phyloP scores from a whole-genome alignment of 768 basidiomycete species.

The Boletus rubroflammeus region DNA sequence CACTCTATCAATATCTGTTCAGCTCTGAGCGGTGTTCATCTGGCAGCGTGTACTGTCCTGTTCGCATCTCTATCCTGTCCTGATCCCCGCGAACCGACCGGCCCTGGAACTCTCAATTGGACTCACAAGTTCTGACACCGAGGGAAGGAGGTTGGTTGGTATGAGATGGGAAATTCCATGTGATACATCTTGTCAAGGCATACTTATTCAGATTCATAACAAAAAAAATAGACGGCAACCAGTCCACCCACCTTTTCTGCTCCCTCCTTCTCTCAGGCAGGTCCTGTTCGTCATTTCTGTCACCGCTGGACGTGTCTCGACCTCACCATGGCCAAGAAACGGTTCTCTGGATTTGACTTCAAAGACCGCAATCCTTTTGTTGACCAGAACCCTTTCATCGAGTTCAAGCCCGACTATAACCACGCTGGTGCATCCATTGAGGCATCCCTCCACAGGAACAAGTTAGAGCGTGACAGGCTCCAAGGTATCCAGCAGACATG shows the following conservation, averaged over 20 bases:
- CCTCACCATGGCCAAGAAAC: conserved; percentile 36
- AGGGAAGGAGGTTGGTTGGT: neutral
- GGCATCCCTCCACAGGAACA: conserved; percentile 73
- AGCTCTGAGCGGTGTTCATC: no score
- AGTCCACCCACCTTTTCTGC: neutral
- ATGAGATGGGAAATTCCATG: conserved; percentile 10
- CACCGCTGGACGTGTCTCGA: conserved; percentile 18
- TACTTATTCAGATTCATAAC: neutral
- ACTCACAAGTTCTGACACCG: neutral
- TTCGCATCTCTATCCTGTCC: conserved; percentile 1
- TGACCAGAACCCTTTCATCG: conserved; percentile 48
- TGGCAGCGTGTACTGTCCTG: no score
- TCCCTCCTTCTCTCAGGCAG: conserved; percentile 23
- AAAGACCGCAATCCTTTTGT: conserved; percentile 49
- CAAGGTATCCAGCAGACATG: conserved; percentile 78
- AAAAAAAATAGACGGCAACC: conserved; percentile 9
- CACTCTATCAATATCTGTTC: no score
- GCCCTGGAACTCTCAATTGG: neutral
- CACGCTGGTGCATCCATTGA: conserved; percentile 27
- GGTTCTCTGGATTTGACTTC: conserved; percentile 66
- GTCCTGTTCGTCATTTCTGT: conserved; percentile 21
- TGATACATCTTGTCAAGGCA: conserved; percentile 1
- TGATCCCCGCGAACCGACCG: neutral
- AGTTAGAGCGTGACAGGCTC: conserved; percentile 75
- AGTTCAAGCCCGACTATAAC: conserved; percentile 30